Conservation (phyloP, 495 filamentous ascomycete genomes). For the Cudoniella acicularis region DNA sequence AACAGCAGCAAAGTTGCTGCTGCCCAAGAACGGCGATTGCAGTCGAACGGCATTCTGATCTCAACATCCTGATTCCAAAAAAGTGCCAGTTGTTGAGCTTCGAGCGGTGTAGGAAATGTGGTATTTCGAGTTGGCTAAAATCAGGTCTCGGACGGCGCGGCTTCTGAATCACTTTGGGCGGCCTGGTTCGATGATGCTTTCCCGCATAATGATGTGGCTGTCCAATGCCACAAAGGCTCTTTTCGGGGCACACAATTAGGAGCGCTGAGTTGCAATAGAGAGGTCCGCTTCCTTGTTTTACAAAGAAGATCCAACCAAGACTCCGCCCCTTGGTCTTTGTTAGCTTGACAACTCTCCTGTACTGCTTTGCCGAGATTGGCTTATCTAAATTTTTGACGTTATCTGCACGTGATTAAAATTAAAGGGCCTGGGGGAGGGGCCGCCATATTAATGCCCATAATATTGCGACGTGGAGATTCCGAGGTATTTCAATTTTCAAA, state of each 20-base stretch:
- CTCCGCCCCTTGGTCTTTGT: neutral
- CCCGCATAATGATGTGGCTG: neutral
- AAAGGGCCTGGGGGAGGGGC: too few relatives aligned
- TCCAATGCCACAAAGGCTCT: neutral
- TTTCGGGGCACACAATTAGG: too few relatives aligned
- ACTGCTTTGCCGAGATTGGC: neutral
- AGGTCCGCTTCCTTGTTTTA: neutral
- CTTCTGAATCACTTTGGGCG: neutral
- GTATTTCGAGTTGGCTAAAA: neutral
- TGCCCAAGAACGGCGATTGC: constrained; percentile 16
- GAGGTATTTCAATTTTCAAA: too few relatives aligned
- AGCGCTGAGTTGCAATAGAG: neutral
- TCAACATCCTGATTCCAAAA: constrained; percentile 6
- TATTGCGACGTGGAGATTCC: too few relatives aligned
- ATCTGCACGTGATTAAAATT: neutral
- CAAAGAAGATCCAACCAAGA: neutral
- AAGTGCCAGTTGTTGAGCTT: neutral
- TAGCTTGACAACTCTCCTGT: neutral
- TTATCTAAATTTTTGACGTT: neutral
- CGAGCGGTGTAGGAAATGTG: neutral
- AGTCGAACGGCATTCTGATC: constrained; percentile 25
- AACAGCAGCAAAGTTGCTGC: constrained; percentile 22
- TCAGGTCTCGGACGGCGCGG: neutral
- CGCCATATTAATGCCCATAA: too few relatives aligned
- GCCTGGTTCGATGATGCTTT: neutral